Percentiles rank a stretch among this genome's conserved stretches.
Evolutionary conservation across 2,329 filamentous ascomycete species (phyloP).

Genomic region (Geosmithia putterillii): DNA sequence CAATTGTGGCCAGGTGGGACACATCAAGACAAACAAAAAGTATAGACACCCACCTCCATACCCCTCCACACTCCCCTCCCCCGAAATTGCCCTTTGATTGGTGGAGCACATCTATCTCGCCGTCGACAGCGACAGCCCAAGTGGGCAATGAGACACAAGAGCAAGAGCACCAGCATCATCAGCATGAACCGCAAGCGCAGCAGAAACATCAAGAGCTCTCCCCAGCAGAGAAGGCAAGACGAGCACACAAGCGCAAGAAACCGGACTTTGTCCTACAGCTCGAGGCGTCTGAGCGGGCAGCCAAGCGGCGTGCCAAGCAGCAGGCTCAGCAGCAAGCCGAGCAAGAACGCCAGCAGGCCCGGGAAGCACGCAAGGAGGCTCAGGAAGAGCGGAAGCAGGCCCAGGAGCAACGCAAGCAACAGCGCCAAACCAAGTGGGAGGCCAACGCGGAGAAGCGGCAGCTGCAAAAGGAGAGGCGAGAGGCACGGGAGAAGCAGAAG

Average conservation of each 20-base stretch:
- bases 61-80: conserved; percentile 17
- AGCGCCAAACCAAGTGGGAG: background rate
- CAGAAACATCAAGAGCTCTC: background rate
- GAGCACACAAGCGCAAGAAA: conserved; percentile 8
- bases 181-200: background rate
- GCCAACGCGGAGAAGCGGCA: background rate
- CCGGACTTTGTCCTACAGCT: conserved; percentile 9
- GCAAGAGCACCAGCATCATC: background rate
- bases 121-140: conserved; percentile 3
- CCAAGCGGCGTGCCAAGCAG: background rate
- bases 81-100: conserved; percentile 18
- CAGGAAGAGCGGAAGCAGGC: background rate
- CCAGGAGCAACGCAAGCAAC: background rate
- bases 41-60: conserved; percentile 34
- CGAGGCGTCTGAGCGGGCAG: conserved; percentile 7
- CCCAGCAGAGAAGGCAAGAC: background rate
- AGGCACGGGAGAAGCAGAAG: background rate
- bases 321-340: conserved; percentile 5
- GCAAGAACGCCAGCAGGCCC: background rate
- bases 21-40: conserved; percentile 99
- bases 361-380: background rate
- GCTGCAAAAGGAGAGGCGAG: background rate
- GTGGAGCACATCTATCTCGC: conserved; percentile 8
- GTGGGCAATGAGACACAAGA: background rate
- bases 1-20: conserved; percentile 90